Conservation (phyloP, 768 basidiomycete species). For the Trametes coccinea region DNA sequence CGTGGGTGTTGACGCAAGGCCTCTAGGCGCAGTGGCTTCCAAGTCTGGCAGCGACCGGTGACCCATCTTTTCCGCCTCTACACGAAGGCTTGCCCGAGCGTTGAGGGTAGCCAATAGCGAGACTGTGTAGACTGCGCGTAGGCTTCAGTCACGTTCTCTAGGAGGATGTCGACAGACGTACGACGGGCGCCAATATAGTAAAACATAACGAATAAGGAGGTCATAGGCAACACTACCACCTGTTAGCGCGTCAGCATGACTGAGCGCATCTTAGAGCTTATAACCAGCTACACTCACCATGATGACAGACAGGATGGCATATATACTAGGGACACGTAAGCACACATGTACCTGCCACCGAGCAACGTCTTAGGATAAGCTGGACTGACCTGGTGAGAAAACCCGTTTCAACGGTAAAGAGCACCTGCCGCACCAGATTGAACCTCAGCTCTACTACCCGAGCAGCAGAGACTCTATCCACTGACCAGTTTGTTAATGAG, state of each 20-base stretch:
- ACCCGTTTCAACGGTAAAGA: constrained; percentile 7
- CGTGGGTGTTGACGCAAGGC: background rate
- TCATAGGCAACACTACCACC: background rate
- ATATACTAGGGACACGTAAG: background rate
- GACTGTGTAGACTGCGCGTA: constrained; percentile 1
- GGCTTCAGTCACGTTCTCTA: background rate
- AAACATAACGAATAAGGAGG: constrained; percentile 11
- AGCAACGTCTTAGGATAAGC: background rate
- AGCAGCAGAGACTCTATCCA: no score
- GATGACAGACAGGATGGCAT: constrained; percentile 3
- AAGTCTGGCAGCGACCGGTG: constrained; percentile 3
- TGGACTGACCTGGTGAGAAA: constrained; percentile 2
- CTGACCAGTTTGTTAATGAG: constrained; percentile 8
- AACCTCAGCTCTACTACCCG: no score
- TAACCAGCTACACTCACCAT: background rate
- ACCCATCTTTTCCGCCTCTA: constrained; percentile 9
- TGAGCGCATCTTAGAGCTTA: no score
- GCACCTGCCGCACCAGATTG: background rate
- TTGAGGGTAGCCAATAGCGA: constrained; percentile 9
- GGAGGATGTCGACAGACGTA: background rate
- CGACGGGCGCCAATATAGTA: constrained; percentile 12
- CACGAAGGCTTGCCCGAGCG: background rate
- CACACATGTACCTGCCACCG: no score
- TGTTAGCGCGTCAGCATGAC: background rate
- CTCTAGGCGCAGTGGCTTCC: background rate